Percentiles rank a stretch among this genome's conserved stretches.
phyloP scores from a whole-genome alignment of 768 basidiomycete genomes.

The Tulasnella sp. region DNA sequence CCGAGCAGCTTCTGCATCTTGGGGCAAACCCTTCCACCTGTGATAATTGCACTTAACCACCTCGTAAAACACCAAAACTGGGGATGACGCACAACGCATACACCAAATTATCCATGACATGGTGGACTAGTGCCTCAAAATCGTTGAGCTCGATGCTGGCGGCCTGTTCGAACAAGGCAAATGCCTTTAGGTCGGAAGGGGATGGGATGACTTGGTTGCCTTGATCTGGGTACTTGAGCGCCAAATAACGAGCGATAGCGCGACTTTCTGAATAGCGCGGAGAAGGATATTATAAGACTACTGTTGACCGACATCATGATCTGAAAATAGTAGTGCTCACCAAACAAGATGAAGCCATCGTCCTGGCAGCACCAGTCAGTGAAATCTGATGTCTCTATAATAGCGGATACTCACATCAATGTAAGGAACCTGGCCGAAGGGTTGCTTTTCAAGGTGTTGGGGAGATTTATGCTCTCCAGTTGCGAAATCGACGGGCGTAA shows the following conservation, averaged over 20 bases:
- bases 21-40: not conserved
- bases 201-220: conserved; percentile 40
- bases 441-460: conserved; percentile 36
- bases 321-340: not conserved
- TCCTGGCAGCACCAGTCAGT: conserved; percentile 29
- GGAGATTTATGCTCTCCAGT: conserved; percentile 22
- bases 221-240: conserved; percentile 38
- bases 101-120: no score
- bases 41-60: no score
- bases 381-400: not conserved
- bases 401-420: conserved; percentile 26
- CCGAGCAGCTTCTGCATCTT: conserved; percentile 9
- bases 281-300: not conserved
- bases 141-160: conserved; percentile 38
- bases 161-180: conserved; percentile 39
- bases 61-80: no score
- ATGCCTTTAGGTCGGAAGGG: conserved; percentile 25
- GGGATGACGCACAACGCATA: no score
- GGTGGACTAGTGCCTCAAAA: no score
- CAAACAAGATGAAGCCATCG: conserved; percentile 47
- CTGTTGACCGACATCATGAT: not conserved
- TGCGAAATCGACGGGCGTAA: conserved; percentile 30
- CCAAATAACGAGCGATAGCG: conserved; percentile 48
- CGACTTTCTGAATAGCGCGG: conserved; percentile 34
- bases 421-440: conserved; percentile 51